Evolutionary conservation across 352 stramenopile species (phyloP).

Genomic region (Globisporangium heterothallicum): DNA sequence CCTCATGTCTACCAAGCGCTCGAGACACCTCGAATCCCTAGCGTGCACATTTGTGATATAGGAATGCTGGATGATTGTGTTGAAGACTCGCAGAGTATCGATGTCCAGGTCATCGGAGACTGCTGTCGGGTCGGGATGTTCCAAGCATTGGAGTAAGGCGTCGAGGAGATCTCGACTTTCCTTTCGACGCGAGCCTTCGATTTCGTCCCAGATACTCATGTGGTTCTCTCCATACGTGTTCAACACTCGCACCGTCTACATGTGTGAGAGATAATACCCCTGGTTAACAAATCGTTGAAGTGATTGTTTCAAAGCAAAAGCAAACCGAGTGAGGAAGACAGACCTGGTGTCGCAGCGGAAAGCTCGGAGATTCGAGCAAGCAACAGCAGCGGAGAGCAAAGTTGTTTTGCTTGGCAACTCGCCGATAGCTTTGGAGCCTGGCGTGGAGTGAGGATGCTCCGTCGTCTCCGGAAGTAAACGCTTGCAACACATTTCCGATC

Average conservation of each 20-base stretch:
- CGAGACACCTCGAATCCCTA: not conserved
- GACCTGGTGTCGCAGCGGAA: not conserved
- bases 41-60: not conserved
- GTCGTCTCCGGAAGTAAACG: not conserved
- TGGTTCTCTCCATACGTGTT: not conserved
- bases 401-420: not conserved
- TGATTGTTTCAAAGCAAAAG: not conserved
- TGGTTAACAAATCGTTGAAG: not conserved
- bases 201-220: not conserved
- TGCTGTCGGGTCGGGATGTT: not conserved
- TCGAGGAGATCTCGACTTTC: slow-evolving; percentile 1
- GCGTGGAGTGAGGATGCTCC: not conserved
- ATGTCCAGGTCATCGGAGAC: not conserved
- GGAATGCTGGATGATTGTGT: slow-evolving; percentile 7
- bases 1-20: not conserved
- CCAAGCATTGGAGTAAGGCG: not conserved
- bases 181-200: not conserved
- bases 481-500: not conserved
- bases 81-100: slow-evolving; percentile 1
- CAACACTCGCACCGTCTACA: not conserved
- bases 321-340: not conserved
- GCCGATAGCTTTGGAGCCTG: not conserved
- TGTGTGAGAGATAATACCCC: not conserved
- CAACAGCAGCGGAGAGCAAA: slow-evolving; percentile 5
- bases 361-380: not conserved